Percentiles rank a stretch among this genome's conserved stretches.
Evolutionary conservation across 345 rosid species (phyloP).

Genomic region (Punica granatum): DNA sequence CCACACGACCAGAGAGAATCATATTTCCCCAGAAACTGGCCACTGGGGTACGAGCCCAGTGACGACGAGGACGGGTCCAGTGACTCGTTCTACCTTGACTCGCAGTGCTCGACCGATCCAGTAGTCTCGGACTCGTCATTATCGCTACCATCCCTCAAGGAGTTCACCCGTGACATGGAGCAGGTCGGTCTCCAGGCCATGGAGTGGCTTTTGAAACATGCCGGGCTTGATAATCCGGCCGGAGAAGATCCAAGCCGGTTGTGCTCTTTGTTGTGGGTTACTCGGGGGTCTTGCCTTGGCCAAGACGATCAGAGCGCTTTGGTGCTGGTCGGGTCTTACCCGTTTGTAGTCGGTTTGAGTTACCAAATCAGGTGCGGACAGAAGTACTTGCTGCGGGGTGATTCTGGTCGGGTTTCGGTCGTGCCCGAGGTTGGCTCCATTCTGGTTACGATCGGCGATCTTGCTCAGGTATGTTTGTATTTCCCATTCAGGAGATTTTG

Average conservation of each 20-base stretch:
- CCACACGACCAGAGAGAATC: constrained; percentile 28
- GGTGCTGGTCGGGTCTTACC: constrained; percentile 54
- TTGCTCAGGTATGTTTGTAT: constrained; percentile 42
- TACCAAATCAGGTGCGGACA: constrained; percentile 44
- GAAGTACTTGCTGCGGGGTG: constrained; percentile 37
- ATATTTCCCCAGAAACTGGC: constrained; percentile 61
- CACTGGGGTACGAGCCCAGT: constrained; percentile 49
- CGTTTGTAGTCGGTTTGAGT: constrained; percentile 56
- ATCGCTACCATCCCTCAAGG: constrained; percentile 30
- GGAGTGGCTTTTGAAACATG: constrained; percentile 27
- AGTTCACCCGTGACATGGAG: constrained; percentile 41
- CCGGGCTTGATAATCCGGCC: constrained; percentile 50
- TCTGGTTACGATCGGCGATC: constrained; percentile 62
- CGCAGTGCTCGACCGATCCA: constrained; percentile 27
- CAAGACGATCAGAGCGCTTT: constrained; percentile 12
- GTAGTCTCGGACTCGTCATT: constrained; percentile 9
- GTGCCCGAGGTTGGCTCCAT: constrained; percentile 50
- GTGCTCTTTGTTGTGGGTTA: constrained; percentile 47
- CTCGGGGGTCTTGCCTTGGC: constrained; percentile 20
- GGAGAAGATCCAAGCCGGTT: constrained; percentile 40
- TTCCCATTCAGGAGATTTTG: too few relatives aligned
- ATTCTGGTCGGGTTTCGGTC: constrained; percentile 52
- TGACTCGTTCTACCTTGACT: constrained; percentile 53
- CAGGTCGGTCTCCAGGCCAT: constrained; percentile 45
- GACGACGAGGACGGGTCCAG: constrained; percentile 31